Evolutionary conservation across 2,329 filamentous ascomycete genomes (phyloP), one percentile per base, ranked within the genome.

Genomic region (Gaeumannomyces tritici): DNA sequence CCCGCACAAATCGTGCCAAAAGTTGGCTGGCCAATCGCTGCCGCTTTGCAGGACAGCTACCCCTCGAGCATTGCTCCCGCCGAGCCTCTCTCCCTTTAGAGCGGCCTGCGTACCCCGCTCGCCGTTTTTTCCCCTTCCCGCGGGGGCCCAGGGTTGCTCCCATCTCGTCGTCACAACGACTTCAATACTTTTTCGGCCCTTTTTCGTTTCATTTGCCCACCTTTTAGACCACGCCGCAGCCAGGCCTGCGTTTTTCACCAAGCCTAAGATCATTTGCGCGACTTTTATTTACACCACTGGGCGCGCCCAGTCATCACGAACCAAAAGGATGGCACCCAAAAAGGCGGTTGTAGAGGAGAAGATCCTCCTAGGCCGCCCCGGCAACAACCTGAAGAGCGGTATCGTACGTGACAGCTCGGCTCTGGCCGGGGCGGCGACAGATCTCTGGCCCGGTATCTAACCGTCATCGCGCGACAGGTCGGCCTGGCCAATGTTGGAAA

Each of bases 401-500:
- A 99, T 99, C 87, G 95, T 96, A 83, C 79, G 86, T 63, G 31
- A 57, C 54, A 76, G 11, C 55, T 15, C 54, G n/a, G 47, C 28
- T 42, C 28, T 24, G 28, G 60, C 54, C 29, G 29, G 42, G 11
- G 51, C 57, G 15, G 21, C 28, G 42, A 42, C 26, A 35, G 24
- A n/a, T 27, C 35, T 33, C 29, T 60, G 29, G 27, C 54, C 27
- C 18, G 55, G 26, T 64, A 66, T 69, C 69, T 67, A 61, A 66
- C 61, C 62, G 51, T 61, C 35, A 18, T 42, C 35, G 35, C 61
- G 51, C 56, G 55, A 59, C 62, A 96, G 92, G 92, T 99, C 78
- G 95, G 95, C 80, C 88, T 99, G 73, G 95, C 95, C 77, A 99
- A 99, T 78, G 96, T 99, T 71, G 95, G 95, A 78, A 99, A 99